Base-by-base conservation (phyloP, 139 green algal genomes). In the Desmodesmus armatus region DNA sequence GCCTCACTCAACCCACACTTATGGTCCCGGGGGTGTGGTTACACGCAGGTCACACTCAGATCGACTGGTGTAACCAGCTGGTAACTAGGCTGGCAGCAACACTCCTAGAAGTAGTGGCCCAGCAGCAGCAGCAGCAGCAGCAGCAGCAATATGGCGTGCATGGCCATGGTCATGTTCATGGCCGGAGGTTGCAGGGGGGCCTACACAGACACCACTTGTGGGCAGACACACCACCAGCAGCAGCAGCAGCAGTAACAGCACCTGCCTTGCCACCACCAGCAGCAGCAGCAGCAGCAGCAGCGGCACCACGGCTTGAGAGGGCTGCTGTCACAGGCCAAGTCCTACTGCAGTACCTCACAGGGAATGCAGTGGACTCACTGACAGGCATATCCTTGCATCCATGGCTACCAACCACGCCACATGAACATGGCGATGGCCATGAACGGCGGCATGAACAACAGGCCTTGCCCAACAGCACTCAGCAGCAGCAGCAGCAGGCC, bases 11-110 rank as follows among this genome's bases (percentile, higher is more conserved):
- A n/a, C n/a, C n/a, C n/a, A n/a, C n/a, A n/a, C n/a, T n/a, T n/a
- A n/a, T 85, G 17, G 65, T 90, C 33, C 88, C 86, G 9, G 90
- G 90, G 41, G 83, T 87, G 37, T 93, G 88, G 88, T 65, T 82
- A 6, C 78, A 85, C 37, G 87, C 87, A 6, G 66, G 69, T 25
- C 90, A 93, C 78, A 87, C 88, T 35, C 69, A 62, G 40, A 86
- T 90, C 21, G 84, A 89, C 19, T 91, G 90, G 87, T 93, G 90
- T 78, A 92, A 93, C 75, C 90, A 93, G 82, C 69, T 87, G 44
- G 73, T 88, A 11, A 35, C 69, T 31, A 19, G 43, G 53, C 73
- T 93, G 73, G 78, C 78, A 23, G 44, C 29, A 49, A 49, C 86
- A 40, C 66, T 93, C 39, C 67, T 89, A 23, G 73, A 72, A 33